These are phyloP conservation scores for Poa annua DNA, from an alignment of 176 grass and related monocot genomes.

Conservation along the genomic window DNA sequence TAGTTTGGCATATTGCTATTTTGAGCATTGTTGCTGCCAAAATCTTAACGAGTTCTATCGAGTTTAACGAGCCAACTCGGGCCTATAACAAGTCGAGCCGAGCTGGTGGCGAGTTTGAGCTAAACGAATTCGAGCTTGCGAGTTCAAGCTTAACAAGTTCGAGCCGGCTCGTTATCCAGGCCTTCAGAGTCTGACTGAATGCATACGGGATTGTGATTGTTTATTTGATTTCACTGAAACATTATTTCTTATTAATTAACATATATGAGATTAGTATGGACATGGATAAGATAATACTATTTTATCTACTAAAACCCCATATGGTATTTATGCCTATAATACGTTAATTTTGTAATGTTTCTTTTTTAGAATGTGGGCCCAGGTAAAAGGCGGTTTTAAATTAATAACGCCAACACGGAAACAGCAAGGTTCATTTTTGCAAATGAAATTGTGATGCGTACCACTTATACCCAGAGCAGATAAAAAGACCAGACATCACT, in stretches of 20 bases:
- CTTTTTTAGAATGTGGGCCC: neutral
- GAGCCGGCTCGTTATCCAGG: too few relatives aligned
- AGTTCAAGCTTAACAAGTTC: too few relatives aligned
- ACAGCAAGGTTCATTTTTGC: neutral
- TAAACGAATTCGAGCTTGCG: too few relatives aligned
- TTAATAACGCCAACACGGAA: neutral
- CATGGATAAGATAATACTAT: too few relatives aligned
- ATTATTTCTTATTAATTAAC: neutral
- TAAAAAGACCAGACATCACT: neutral
- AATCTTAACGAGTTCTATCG: too few relatives aligned
- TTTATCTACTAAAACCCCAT: neutral
- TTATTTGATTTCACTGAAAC: neutral
- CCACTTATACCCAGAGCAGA: constrained; percentile 18
- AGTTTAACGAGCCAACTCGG: too few relatives aligned
- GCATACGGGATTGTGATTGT: neutral
- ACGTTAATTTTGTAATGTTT: neutral
- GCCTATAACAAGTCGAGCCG: too few relatives aligned
- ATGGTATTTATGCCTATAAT: neutral
- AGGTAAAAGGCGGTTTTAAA: neutral
- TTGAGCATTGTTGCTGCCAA: too few relatives aligned
- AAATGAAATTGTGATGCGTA: neutral
- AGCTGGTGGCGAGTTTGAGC: too few relatives aligned
- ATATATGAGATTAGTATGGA: neutral
- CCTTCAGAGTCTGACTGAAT: neutral
- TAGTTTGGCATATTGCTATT: too few relatives aligned